Evolutionary conservation across 495 filamentous ascomycete genomes (phyloP).

Genomic region (Penicillium malachiteum): DNA sequence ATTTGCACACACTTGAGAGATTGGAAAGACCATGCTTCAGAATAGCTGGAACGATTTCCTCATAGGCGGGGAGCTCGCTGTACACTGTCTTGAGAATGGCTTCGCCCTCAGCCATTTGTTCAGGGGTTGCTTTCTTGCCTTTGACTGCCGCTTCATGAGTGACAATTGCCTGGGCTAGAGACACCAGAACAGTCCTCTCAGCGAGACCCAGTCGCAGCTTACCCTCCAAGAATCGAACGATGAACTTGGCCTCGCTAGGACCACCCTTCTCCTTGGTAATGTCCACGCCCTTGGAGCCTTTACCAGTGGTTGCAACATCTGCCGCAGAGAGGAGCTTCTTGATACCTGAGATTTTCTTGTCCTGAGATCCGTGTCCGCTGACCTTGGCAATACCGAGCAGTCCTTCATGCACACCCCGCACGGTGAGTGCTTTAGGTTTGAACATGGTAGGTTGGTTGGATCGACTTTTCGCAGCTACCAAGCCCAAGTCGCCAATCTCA

Average conservation of each 20-base stretch:
- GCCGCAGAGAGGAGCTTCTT: conserved; percentile 91
- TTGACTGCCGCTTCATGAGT: conserved; percentile 72
- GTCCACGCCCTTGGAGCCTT: conserved; percentile 68
- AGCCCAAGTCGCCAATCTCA: conserved; percentile 90
- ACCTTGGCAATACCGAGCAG: conserved; percentile 85
- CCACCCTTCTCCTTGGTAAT: conserved; percentile 93
- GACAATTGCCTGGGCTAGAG: conserved; percentile 83
- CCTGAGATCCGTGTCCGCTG: conserved; percentile 83
- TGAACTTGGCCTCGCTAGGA: conserved; percentile 89
- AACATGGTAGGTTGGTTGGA: conserved; percentile 96
- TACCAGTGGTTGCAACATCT: conserved; percentile 67
- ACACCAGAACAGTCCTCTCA: conserved; percentile 86
- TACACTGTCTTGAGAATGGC: conserved; percentile 84
- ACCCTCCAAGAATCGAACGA: conserved; percentile 89
- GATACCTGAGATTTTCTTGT: conserved; percentile 87
- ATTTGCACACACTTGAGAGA: conserved; percentile 80
- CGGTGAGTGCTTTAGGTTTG: conserved; percentile 87
- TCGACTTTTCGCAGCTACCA: conserved; percentile 93
- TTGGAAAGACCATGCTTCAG: conserved; percentile 81
- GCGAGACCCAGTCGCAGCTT: conserved; percentile 89
- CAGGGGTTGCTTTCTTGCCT: conserved; percentile 63
- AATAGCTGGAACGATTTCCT: conserved; percentile 89
- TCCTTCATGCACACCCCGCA: conserved; percentile 83
- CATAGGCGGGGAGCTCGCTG: conserved; percentile 92
- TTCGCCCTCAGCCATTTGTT: conserved; percentile 80